Base-by-base conservation (phyloP, 2,329 filamentous ascomycete genomes). In the Epichloe bromicola region DNA sequence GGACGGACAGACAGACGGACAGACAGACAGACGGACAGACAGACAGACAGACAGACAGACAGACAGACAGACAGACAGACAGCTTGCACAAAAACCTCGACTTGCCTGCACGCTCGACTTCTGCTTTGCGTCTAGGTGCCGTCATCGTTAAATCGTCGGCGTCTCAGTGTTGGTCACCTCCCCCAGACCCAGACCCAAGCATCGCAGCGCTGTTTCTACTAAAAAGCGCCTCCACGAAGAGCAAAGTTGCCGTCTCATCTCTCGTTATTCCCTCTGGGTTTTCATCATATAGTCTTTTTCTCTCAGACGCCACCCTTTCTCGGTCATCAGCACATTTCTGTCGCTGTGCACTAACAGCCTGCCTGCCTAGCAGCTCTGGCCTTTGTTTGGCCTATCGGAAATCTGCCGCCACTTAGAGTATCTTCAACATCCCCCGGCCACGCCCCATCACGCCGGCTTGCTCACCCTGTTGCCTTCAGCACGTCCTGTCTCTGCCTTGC, bases 331-430 rank as follows among this genome's bases (percentile, higher is more conserved):
- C 45, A 34, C 30, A 43, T 15, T 4, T 46, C 33, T 19, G 11
- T 41, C 26, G 34, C 46, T 3, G 40, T n/a, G 39, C 42, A 51
- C 57, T 58, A 51, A 58, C 53, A 41, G 30, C 34, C 51, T 55
- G 44, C 56, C 51, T 56, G 54, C 57, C 54, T 58, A 57, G 53
- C 55, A 54, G 54, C 50, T 54, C 47, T 57, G 57, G 58, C 53
- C 53, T 54, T 57, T 52, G 54, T 53, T 56, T 53, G 56, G 56
- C 60, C 58, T 64, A 62, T 64, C 64, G 58, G 61, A 64, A 63
- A 66, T 57, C 58, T 60, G 54, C 61, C 58, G 53, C 53, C 53
- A 54, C 55, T 49, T 42, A 33, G 49, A 54, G 54, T 53, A 54
- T 53, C 51, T 53, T 54, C 51, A 51, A 54, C 53, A 53, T 56